Base-by-base conservation (phyloP, 192 early-diverging fungal genomes). In the Rhizophlyctis rosea region DNA sequence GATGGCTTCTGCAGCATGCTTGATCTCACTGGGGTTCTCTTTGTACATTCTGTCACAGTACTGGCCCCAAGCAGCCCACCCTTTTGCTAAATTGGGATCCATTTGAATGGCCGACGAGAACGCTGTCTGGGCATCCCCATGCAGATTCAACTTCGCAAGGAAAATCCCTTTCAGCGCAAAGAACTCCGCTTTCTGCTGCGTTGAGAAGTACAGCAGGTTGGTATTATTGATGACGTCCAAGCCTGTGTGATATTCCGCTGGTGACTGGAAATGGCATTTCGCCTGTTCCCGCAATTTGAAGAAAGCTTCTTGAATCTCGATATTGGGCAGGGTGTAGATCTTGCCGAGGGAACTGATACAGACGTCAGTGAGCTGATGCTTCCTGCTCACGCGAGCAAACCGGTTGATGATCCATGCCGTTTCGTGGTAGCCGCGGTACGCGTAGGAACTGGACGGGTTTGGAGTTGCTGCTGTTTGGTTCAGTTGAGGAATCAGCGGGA, bases 381-480 rank as follows among this genome's bases (percentile, higher is more conserved):
- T 91, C 1, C 98, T 79, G 3, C 96, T 93, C 33, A 97, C 91
- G 50, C 96, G 91, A 3, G 98, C 95, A 72, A 99, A 99, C 36
- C 96, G 82, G 68, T 99, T 99, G 78, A 98, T 98, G 30, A 96
- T 98, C 98, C 98, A 99, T 2, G 98, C 98, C 30, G 95, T 98
- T 72, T 99, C 96, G 73, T 99, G 98, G 73, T 95, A 96, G 25
- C 98, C 98, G 23, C 95, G 88, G 72, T 94, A 98, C 0, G 95
- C 93, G 63, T 89, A 92, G 32, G 95, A 94, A 61, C 91, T 88
- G 1, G 85, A 79, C 25, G 76, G 78, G 51, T 75, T 74, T 1
- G 14, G 32, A 11, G 62, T 64, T 27, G 61, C 74, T 27, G 61
- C 52, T 34, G 51, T 49, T 50, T 72, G 72, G 25, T 66, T 70